These are phyloP conservation scores for Prunus mira DNA, from an alignment of 306 rosid species.

Conservation along the genomic window DNA sequence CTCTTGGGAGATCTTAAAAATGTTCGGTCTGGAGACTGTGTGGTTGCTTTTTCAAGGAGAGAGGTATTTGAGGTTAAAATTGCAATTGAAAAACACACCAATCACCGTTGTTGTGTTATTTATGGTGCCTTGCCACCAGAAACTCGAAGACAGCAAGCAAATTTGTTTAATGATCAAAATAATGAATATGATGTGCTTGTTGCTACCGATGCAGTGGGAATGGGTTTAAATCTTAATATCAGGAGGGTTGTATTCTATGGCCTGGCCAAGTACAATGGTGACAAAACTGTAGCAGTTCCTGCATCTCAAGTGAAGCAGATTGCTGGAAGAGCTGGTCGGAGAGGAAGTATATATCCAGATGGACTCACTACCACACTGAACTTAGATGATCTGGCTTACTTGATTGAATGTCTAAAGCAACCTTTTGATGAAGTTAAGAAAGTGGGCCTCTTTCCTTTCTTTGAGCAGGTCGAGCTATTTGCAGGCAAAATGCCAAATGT, in stretches of 20 bases:
- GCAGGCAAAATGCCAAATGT: constrained; percentile 57
- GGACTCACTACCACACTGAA: constrained; percentile 82
- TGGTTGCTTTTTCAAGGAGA: constrained; percentile 93
- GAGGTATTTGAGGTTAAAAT: constrained; percentile 89
- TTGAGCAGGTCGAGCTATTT: constrained; percentile 80
- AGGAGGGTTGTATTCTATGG: constrained; percentile 80
- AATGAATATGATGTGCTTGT: constrained; percentile 84
- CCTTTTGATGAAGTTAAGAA: constrained; percentile 67
- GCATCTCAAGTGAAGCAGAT: constrained; percentile 95
- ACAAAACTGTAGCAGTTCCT: constrained; percentile 72
- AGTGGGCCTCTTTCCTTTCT: constrained; percentile 79
- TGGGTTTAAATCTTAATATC: constrained; percentile 93
- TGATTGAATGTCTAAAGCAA: constrained; percentile 86
- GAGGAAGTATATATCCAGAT: constrained; percentile 86
- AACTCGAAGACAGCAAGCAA: constrained; percentile 88
- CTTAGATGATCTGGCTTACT: constrained; percentile 75
- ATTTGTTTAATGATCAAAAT: constrained; percentile 70
- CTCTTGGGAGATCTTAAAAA: constrained; percentile 70
- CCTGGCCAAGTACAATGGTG: constrained; percentile 83
- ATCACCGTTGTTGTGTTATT: constrained; percentile 79
- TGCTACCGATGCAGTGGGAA: constrained; percentile 96
- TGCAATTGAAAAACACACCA: constrained; percentile 78
- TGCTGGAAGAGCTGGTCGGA: constrained; percentile 95
- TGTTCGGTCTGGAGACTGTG: constrained; percentile 89
- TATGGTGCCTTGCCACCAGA: constrained; percentile 93